These are phyloP conservation scores for Alternaria novae-zelandiae DNA, from an alignment of 2,329 filamentous ascomycete genomes.

Conservation along the genomic window DNA sequence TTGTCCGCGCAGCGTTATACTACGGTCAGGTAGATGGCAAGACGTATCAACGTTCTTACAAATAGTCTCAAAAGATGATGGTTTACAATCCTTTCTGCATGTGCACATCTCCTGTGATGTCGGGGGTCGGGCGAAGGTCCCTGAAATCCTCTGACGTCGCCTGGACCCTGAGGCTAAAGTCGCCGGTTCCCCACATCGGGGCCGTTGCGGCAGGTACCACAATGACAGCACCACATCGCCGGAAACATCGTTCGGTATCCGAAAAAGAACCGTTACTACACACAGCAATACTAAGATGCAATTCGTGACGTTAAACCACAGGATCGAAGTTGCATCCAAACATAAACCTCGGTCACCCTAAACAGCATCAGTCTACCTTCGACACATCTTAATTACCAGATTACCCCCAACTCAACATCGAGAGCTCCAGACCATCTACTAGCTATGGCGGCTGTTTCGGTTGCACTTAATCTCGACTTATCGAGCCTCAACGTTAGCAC, in stretches of 20 bases:
- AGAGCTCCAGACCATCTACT: not conserved
- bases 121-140: not conserved
- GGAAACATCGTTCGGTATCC: not conserved
- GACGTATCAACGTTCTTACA: too few species aligned
- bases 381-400: not conserved
- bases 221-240: conserved; percentile 3
- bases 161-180: not conserved
- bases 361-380: not conserved
- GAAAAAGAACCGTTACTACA: not conserved
- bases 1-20: too few species aligned
- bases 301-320: not conserved
- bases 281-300: not conserved
- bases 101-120: not conserved
- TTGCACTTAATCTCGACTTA: not conserved
- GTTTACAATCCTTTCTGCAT: too few species aligned
- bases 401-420: not conserved
- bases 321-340: not conserved
- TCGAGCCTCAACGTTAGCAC: not conserved
- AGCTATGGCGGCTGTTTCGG: not conserved
- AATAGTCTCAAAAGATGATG: too few species aligned
- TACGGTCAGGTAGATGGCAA: too few species aligned
- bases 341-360: not conserved
- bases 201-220: conserved; percentile 6
- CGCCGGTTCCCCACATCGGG: conserved; percentile 16
- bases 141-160: not conserved